Evolutionary conservation across 2,329 filamentous ascomycete genomes (phyloP).

Genomic region (Aspergillus thermomutatus): DNA sequence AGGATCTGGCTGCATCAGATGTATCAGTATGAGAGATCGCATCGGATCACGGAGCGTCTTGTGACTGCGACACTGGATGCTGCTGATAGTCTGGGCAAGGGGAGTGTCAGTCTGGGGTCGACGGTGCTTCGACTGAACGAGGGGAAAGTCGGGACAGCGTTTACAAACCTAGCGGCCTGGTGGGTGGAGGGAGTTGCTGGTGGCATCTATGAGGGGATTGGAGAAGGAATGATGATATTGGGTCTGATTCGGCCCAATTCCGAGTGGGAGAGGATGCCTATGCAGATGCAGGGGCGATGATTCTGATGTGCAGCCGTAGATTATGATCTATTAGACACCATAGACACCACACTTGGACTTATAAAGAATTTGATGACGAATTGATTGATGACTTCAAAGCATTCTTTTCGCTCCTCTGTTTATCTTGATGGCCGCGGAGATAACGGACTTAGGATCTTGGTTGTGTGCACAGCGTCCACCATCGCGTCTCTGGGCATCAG

Average conservation of each 20-base stretch:
- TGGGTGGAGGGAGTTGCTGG: conserved; percentile 62
- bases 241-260: conserved; percentile 26
- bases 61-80: conserved; percentile 51
- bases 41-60: conserved; percentile 61
- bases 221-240: conserved; percentile 51
- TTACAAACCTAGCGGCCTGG: conserved; percentile 59
- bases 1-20: conserved; percentile 52
- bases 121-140: conserved; percentile 61
- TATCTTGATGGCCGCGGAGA: conserved; percentile 4
- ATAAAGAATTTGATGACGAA: not conserved
- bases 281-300: not conserved
- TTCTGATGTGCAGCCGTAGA: not conserved
- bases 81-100: conserved; percentile 53
- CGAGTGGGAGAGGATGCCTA: conserved; percentile 7
- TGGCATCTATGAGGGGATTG: conserved; percentile 63
- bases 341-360: not conserved
- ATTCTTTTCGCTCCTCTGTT: not conserved
- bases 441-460: conserved; percentile 9
- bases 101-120: conserved; percentile 51
- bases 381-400: not conserved
- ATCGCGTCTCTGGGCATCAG: not conserved
- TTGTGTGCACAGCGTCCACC: not conserved
- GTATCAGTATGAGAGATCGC: conserved; percentile 62
- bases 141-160: conserved; percentile 58
- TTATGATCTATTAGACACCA: not conserved